These are phyloP conservation scores for Pseudogymnoascus sp. DNA, from an alignment of 2,329 filamentous ascomycete species.

Conservation along the genomic window DNA sequence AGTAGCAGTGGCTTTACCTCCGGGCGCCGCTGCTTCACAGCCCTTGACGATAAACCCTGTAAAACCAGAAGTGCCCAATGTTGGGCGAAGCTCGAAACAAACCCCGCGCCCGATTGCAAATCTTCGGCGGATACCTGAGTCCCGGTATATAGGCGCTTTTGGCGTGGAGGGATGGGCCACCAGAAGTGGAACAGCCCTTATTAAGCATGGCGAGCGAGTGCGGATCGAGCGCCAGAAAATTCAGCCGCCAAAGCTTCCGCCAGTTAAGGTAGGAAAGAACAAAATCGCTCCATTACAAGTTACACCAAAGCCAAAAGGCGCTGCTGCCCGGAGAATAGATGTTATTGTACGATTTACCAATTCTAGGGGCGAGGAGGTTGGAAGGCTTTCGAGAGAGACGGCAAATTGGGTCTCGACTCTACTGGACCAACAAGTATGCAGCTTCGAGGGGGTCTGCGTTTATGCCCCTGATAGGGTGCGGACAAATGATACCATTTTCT, in stretches of 20 bases:
- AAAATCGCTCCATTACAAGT: slow-evolving; percentile 19
- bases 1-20: neutral
- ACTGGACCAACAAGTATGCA: slow-evolving; percentile 82
- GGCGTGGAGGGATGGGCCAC: slow-evolving; percentile 90
- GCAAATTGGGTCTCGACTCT: slow-evolving; percentile 88
- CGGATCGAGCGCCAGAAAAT: slow-evolving; percentile 79
- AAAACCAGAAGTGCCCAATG: slow-evolving; percentile 14
- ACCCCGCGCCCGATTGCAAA: neutral
- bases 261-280: slow-evolving; percentile 36
- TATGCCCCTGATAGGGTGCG: slow-evolving; percentile 77
- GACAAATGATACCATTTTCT: slow-evolving; percentile 88
- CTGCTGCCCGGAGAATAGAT: slow-evolving; percentile 60
- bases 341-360: slow-evolving; percentile 90
- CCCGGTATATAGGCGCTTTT: slow-evolving; percentile 81
- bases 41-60: slow-evolving; percentile 20
- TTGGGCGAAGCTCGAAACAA: slow-evolving; percentile 24
- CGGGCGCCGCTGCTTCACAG: slow-evolving; percentile 11
- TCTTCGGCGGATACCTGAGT: slow-evolving; percentile 34
- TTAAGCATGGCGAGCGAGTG: slow-evolving; percentile 76
- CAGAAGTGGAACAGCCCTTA: slow-evolving; percentile 62
- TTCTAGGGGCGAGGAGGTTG: slow-evolving; percentile 68
- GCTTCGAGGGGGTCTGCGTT: slow-evolving; percentile 79
- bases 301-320: slow-evolving; percentile 27
- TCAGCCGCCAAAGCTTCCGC: slow-evolving; percentile 44
- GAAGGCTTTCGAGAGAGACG: slow-evolving; percentile 75